Base-by-base conservation (phyloP, 164 flowering plant species). In the Echeveria elegans region DNA sequence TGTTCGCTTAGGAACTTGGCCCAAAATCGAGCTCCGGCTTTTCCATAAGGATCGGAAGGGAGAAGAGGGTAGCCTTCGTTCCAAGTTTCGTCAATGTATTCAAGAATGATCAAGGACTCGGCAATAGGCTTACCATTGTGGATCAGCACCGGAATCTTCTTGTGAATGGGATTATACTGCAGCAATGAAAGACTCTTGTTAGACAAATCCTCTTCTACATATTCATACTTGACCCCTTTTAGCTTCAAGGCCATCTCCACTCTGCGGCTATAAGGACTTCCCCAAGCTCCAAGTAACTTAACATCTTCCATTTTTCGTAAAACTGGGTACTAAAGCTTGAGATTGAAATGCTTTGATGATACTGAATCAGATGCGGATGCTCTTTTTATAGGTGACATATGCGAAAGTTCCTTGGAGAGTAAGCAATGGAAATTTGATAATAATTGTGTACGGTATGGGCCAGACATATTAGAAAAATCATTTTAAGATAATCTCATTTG, bases 71-170 rank as follows among this genome's bases (percentile, higher is more conserved):
- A 50, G 30, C 32, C 21, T 15, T 12, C 31, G 30, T 68, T 63
- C 80, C 80, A 77, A 10, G 75, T 72, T 41, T 79, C 77, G 10
- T 79, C 82, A 19, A 79, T 74, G 73, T 76, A 79, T 47, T 79
- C 77, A 29, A 79, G 65, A 34, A 80, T 77, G 16, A 80, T 34
- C 7, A 65, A 64, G 0, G 82, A 77, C 68, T 80, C 82, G 0
- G 36, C 63, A 12, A 76, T 62, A 0, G 84, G 77, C 41, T 71
- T 74, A 1, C 75, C 83, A 43, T 76, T 74, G 80, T 80, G 80
- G 6, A 81, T 24, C 14, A 81, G 76, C 23, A 75, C 75, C 6
- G 83, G 83, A 32, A 80, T 61, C 45, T 76, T 73, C 75, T 80
- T 69, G 72, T 80, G 72, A 63, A 77, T 64, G 1, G 83, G 83